Base-by-base conservation (phyloP, 768 basidiomycete genomes). In the Pisolithus sp. region DNA sequence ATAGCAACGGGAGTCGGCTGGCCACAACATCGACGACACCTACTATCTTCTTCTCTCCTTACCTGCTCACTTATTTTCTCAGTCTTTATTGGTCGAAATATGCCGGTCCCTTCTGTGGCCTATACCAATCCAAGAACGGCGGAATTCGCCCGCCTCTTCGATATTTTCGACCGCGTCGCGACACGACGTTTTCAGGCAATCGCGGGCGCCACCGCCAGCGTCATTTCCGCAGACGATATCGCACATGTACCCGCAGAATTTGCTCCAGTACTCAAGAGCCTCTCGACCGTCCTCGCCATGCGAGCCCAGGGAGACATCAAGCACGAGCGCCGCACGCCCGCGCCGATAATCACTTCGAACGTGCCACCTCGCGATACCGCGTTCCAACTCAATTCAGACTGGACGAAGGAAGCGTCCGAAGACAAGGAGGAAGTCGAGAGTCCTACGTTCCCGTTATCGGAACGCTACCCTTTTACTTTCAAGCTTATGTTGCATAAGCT, bases 401-500 rank as follows among this genome's bases (percentile, higher is more conserved):
- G 28, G 17, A 21, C 41, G 20, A 24, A 46, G 37, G 56, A 59
- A 45, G 53, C 48, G 12, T 55, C 49, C 53, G 46, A 52, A 8
- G 54, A 59, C n/a, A 53, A 57, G 13, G 60, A 62, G 18, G 59
- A 59, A 43, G 63, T 50, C 12, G 65, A 68, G 43, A 71, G 59
- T 1, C 69, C 67, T 2, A 68, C 69, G 36, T 81, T 82, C 52
- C 77, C 76, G 5, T 61, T 76, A 5, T 57, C 34, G 0, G 53
- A 58, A 55, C 66, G 69, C 47, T 80, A 77, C 57, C 72, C 73
- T 17, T 85, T 85, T 67, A 83, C 79, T 31, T 85, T 85, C 72
- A 79, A 77, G 58, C 71, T 80, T 59, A 85, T 83, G 81, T 63
- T 84, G 51, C 80, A 85, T 68, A 79, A 81, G 62, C 70, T 85